Evolutionary conservation across 352 stramenopile genomes (phyloP), one percentile per base, ranked within the genome.

Genomic region (Phytophthora melonis): DNA sequence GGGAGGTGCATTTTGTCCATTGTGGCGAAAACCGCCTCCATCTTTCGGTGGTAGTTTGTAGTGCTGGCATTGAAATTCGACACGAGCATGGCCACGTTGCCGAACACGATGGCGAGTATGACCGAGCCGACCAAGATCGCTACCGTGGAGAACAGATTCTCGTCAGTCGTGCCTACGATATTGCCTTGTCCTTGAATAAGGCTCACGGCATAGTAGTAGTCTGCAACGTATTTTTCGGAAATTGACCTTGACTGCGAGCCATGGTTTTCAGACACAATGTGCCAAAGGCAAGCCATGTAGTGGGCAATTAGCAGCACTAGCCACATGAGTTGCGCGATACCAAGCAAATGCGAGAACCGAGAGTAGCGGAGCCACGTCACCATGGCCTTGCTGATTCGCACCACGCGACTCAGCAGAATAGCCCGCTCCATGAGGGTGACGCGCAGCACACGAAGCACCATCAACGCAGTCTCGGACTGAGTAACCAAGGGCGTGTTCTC

Each of bases 241-340:
- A 53, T 7, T 27, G n/a, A 18, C 18, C 18, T 50, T 19, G 14
- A 10, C 18, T 50, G 10, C 21, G 19, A 16, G 5, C 0, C 2
- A 4, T 43, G 6, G 56, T 3, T 23, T 21, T 18, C 7, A 3
- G 32, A 39, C 1, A 87, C 65, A 2, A 72, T 9, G 53, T 79
- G 68, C 81, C 79, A 89, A 16, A 60, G 30, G 45, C 81, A 89
- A 8, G 81, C 78, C 36, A 84, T 73, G 41, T 84, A 73, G 66
- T 84, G 79, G 16, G 79, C 68, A 18, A 80, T 73, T 14, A 84
- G 55, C n/a, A 87, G 27, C 23, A 87, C 66, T 18, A 79, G 18
- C 34, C 72, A 52, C 5, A 88, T 50, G 43, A 86, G 56, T 14
- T 71, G 66, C 27, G 64, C 39, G 8, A 87, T 71, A 9, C 73